Percentiles rank a stretch among this genome's conserved stretches.
Evolutionary conservation across 2,329 filamentous ascomycete genomes (phyloP).

Genomic region (Penicillium sp.): DNA sequence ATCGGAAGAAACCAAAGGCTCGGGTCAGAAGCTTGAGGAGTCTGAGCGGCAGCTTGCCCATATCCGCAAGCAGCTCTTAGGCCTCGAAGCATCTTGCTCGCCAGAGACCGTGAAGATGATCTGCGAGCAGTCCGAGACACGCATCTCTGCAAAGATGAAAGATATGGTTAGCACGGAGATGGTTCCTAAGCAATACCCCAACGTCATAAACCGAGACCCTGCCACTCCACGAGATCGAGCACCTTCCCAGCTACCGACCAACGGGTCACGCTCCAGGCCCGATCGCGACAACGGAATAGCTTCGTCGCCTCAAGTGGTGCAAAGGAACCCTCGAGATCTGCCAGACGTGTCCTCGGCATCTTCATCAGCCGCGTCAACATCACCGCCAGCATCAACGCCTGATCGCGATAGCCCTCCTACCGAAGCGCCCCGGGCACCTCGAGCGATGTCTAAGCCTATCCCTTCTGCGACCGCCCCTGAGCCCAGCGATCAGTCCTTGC

Average conservation of each 20-base stretch:
- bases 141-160: not conserved
- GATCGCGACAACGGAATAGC: not conserved
- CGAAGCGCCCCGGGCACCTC: not conserved
- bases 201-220: not conserved
- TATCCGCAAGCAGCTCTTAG: not conserved
- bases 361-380: not conserved
- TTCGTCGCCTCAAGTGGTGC: not conserved
- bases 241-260: not conserved
- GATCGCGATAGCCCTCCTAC: not conserved
- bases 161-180: not conserved
- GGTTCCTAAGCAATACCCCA: not conserved
- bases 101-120: not conserved
- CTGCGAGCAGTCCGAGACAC: not conserved
- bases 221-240: not conserved
- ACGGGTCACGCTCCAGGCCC: not conserved
- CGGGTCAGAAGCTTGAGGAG: not conserved
- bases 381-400: not conserved
- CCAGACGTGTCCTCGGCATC: not conserved
- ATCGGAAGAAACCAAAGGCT: not conserved
- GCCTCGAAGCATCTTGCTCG: not conserved
- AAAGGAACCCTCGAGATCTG: not conserved
- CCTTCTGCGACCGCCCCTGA: not conserved
- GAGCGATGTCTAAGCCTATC: not conserved
- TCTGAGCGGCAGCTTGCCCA: not conserved
- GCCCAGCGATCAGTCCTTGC: not conserved